Evolutionary conservation across 306 rosid species (phyloP), one percentile per base, ranked within the genome.

Genomic region (Notholithocarpus densiflorus): DNA sequence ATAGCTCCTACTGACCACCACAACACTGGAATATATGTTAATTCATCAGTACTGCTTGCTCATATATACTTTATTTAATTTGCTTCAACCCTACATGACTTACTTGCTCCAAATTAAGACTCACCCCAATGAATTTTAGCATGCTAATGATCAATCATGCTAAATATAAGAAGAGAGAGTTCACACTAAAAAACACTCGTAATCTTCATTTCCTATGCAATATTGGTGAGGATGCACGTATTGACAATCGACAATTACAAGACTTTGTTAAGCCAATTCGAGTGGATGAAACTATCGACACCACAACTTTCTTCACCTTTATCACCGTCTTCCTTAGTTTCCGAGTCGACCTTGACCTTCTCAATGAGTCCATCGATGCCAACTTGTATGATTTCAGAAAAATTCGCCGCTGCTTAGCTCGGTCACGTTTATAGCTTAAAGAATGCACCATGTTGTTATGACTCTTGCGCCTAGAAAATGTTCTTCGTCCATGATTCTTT

Each of bases 381-480:
- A 92, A 52, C 81, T 83, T 88, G 75, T 89, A 92, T 5, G 90
- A 82, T 45, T 88, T 87, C 17, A 90, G 83, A 40, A 88, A 92
- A 73, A 92, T 77, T 78, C 86, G 70, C 53, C 94, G 82, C 18
- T 87, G 91, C 81, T 84, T 90, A 4, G 97, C 91, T 81, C 88
- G 78, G 20, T 79, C 82, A 37, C 82, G 84, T 61, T 81, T 82
- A 31, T 84, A 90, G 75, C 92, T 88, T 17, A 83, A 48, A 23
- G 89, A 88, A 27, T 86, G 77, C 11, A 77, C 17, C 61, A 76
- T 12, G 37, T n/a, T 79, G 12, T 27, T 72, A 80, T 20, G 53
- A 11, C 15, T 13, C 53, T 48, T 12, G 15, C 53, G 53, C 53
- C 0, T 12, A 48, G 53, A 12, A 48, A 10, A 48, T 48, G 53